Percentiles rank a stretch among this genome's conserved stretches.
Conservation (phyloP, 2,329 filamentous ascomycete genomes). For the Exophiala sp. region DNA sequence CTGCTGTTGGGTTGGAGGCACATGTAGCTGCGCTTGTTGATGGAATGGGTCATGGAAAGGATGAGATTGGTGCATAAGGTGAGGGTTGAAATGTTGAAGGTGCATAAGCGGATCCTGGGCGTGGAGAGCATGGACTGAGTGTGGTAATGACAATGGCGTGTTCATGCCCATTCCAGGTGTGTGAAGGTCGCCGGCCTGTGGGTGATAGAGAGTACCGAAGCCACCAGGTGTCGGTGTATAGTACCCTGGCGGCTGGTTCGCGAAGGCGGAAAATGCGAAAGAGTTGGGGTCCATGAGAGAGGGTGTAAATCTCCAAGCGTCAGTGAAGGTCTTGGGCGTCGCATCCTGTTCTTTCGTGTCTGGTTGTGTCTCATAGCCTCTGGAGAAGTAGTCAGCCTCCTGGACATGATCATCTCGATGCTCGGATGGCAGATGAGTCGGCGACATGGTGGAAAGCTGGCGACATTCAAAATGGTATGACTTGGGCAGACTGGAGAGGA, state of each 20-base stretch:
- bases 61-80: constrained; percentile 36
- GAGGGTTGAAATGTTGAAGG: constrained; percentile 64
- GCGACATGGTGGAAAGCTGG: constrained; percentile 15
- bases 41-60: constrained; percentile 23
- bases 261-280: constrained; percentile 74
- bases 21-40: constrained; percentile 21
- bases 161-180: constrained; percentile 72
- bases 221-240: constrained; percentile 85
- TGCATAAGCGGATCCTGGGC: constrained; percentile 59
- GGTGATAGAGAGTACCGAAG: constrained; percentile 75
- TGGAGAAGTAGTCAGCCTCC: constrained; percentile 30
- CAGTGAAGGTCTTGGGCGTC: constrained; percentile 73
- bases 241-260: constrained; percentile 75
- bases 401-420: constrained; percentile 5
- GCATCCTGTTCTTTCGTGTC: constrained; percentile 73
- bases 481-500: constrained; percentile 7
- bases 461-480: constrained; percentile 4
- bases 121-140: constrained; percentile 60
- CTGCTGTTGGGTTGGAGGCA: constrained; percentile 50
- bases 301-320: constrained; percentile 83
- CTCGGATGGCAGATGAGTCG: constrained; percentile 11
- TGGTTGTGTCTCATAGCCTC: constrained; percentile 45
- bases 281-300: constrained; percentile 83
- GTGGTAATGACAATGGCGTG: constrained; percentile 79
- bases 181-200: constrained; percentile 80